phyloP scores from a whole-genome alignment of 805 yeast genomes.

The Teunomyces atbi region DNA sequence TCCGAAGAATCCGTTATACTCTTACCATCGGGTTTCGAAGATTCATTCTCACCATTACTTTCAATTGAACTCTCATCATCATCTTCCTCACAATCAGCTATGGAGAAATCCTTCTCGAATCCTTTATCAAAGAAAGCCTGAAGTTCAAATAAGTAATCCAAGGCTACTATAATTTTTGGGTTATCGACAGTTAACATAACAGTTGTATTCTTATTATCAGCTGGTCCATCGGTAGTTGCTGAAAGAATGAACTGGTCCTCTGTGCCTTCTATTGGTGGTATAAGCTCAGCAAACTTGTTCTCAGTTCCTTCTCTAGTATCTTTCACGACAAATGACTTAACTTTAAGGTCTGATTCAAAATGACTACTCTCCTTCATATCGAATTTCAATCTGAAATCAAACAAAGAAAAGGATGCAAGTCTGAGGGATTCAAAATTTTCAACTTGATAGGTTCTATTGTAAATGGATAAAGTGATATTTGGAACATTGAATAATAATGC shows the following conservation, averaged over 20 bases:
- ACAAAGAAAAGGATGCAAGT: constrained; percentile 46
- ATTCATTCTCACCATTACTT: neutral
- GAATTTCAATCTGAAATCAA: constrained; percentile 53
- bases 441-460: constrained; percentile 46
- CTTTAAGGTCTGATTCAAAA: constrained; percentile 57
- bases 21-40: neutral
- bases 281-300: constrained; percentile 75
- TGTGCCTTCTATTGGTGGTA: constrained; percentile 64
- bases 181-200: constrained; percentile 66
- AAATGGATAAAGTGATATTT: constrained; percentile 57
- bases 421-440: constrained; percentile 33
- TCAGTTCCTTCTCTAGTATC: constrained; percentile 64
- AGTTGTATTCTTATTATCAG: constrained; percentile 41
- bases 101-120: constrained; percentile 21
- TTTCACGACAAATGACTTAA: constrained; percentile 71
- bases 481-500: constrained; percentile 61
- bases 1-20: neutral
- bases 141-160: constrained; percentile 81
- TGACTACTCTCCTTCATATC: constrained; percentile 53
- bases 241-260: constrained; percentile 70
- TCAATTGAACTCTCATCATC: constrained; percentile 9
- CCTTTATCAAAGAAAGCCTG: constrained; percentile 62
- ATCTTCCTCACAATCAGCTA: constrained; percentile 14
- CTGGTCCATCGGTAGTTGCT: constrained; percentile 42
- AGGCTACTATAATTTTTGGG: constrained; percentile 76